Percentiles rank a stretch among this genome's conserved stretches.
These are phyloP conservation scores for Penicillium sclerotigenum DNA, from an alignment of 2,329 filamentous ascomycete species.

Conservation along the genomic window DNA sequence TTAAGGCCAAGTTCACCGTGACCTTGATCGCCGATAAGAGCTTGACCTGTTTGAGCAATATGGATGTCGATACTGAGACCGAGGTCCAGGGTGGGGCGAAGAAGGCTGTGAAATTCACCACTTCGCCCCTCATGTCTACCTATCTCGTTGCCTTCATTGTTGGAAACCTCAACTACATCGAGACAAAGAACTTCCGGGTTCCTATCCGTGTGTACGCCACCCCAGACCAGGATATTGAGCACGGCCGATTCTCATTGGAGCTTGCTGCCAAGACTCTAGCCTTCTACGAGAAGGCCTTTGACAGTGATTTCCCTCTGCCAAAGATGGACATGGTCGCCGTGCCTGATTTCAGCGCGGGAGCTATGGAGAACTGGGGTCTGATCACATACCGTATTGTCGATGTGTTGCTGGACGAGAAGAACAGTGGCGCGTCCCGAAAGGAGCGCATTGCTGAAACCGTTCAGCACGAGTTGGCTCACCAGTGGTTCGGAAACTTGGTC, in stretches of 20 bases:
- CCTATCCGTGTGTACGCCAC: slow-evolving; percentile 94
- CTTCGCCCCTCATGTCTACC: slow-evolving; percentile 90
- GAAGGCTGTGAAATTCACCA: slow-evolving; percentile 89
- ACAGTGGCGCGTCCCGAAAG: slow-evolving; percentile 81
- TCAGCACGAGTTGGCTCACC: slow-evolving; percentile 93
- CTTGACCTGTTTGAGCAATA: slow-evolving; percentile 91
- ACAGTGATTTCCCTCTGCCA: slow-evolving; percentile 78
- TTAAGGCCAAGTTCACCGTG: slow-evolving; percentile 90
- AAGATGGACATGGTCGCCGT: slow-evolving; percentile 98
- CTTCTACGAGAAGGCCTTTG: slow-evolving; percentile 95
- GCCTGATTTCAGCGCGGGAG: slow-evolving; percentile 90
- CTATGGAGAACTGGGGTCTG: slow-evolving; percentile 98
- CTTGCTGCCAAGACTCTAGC: slow-evolving; percentile 84
- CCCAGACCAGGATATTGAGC: slow-evolving; percentile 82
- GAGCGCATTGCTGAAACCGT: slow-evolving; percentile 93
- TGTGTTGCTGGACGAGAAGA: slow-evolving; percentile 86
- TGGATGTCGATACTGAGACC: slow-evolving; percentile 82
- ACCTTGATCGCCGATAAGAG: slow-evolving; percentile 87
- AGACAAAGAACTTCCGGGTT: slow-evolving; percentile 86
- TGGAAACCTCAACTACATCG: slow-evolving; percentile 89
- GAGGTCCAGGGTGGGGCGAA: slow-evolving; percentile 67
- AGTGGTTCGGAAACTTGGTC: slow-evolving; percentile 97
- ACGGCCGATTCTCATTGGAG: slow-evolving; percentile 85
- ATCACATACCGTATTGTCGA: slow-evolving; percentile 94
- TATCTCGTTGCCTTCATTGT: slow-evolving; percentile 93